Conservation (phyloP, 129 eudicot species). For the Cynara cardunculus region DNA sequence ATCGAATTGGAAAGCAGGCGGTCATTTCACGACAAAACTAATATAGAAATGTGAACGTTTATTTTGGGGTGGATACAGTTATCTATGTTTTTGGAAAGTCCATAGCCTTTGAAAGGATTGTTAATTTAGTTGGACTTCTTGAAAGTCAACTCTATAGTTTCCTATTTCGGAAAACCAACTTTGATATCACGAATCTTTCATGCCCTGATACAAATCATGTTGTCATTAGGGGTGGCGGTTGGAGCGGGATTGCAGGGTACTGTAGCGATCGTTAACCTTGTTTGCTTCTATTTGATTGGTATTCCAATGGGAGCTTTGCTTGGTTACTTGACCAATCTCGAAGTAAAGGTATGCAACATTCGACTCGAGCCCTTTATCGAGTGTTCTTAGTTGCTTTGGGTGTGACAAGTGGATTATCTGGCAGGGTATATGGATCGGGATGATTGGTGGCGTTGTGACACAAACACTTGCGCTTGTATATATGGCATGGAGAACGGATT, state of each 20-base stretch:
- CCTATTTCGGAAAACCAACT: background rate
- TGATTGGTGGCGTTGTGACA: constrained; percentile 49
- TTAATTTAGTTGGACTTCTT: background rate
- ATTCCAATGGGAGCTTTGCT: constrained; percentile 61
- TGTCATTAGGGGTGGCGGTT: constrained; percentile 65
- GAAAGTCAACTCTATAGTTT: background rate
- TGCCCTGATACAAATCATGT: background rate
- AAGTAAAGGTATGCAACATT: constrained; percentile 54
- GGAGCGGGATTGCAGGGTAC: constrained; percentile 78
- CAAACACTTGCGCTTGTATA: constrained; percentile 49
- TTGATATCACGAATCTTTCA: background rate
- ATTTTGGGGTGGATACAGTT: background rate
- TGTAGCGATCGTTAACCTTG: constrained; percentile 63
- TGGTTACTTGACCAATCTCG: constrained; percentile 58
- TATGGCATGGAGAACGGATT: constrained; percentile 58
- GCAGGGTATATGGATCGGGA: constrained; percentile 84
- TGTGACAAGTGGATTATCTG: background rate
- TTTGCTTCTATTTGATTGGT: constrained; percentile 69
- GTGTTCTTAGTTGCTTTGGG: background rate
- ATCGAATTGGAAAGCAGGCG: background rate
- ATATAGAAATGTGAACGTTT: background rate
- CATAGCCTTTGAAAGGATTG: background rate
- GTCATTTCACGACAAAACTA: background rate
- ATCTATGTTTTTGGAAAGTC: background rate
- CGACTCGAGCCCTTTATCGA: background rate